Evolutionary conservation across 2,329 filamentous ascomycete genomes (phyloP).

Genomic region (Paecilomyces dactylethromorphus): DNA sequence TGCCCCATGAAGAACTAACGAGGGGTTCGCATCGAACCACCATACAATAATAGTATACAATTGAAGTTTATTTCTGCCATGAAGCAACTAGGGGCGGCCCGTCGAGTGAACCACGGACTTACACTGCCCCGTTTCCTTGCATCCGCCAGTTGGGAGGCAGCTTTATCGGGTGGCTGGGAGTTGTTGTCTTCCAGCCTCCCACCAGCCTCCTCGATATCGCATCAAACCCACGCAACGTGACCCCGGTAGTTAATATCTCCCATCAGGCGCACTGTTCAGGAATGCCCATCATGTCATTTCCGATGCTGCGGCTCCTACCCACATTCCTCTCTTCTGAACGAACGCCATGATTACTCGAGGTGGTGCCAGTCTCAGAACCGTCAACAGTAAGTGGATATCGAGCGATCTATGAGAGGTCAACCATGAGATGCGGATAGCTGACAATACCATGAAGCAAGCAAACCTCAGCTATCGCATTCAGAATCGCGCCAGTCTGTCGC

Average conservation of each 20-base stretch:
- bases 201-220: neutral
- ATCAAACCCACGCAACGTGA: neutral
- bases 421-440: conserved; percentile 8
- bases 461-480: conserved; percentile 37
- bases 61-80: neutral
- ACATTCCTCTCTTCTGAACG: conserved; percentile 13
- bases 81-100: neutral
- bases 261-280: neutral
- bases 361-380: conserved; percentile 26
- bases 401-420: conserved; percentile 15
- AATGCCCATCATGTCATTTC: neutral
- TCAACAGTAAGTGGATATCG: conserved; percentile 29
- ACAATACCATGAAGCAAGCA: conserved; percentile 27
- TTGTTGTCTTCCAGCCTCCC: neutral
- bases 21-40: neutral
- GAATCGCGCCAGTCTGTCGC: conserved; percentile 41
- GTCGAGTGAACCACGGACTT: neutral
- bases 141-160: neutral
- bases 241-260: neutral
- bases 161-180: neutral
- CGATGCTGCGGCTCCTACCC: conserved; percentile 1
- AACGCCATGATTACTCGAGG: conserved; percentile 19
- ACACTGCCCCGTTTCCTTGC: neutral
- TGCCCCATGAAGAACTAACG: no score
- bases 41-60: neutral